Evolutionary conservation across 2,329 filamentous ascomycete species (phyloP).

Genomic region (Zymoseptoria brevis): DNA sequence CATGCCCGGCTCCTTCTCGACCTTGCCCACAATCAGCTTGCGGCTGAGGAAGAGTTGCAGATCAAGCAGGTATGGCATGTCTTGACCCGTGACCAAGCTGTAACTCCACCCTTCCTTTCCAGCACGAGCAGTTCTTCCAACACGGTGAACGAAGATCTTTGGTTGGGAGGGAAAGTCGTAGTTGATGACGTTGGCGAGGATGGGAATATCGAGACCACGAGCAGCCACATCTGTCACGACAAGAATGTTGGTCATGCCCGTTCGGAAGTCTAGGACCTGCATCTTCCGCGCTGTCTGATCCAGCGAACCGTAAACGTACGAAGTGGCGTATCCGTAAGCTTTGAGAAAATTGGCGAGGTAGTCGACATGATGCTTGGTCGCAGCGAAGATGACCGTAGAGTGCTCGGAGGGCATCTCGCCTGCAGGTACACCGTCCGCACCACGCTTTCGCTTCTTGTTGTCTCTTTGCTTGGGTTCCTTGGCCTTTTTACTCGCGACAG

Average conservation of each 20-base stretch:
- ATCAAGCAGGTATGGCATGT: constrained; percentile 87
- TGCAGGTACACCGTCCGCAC: constrained; percentile 41
- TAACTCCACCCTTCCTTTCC: constrained; percentile 92
- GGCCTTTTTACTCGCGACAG: constrained; percentile 44
- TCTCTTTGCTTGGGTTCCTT: constrained; percentile 40
- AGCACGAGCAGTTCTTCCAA: constrained; percentile 90
- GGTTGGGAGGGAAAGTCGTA: constrained; percentile 96
- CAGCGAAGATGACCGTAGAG: constrained; percentile 89
- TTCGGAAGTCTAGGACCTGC: constrained; percentile 83
- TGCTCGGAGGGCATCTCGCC: constrained; percentile 72
- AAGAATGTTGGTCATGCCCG: constrained; percentile 76
- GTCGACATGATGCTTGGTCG: constrained; percentile 96
- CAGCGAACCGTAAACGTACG: constrained; percentile 87
- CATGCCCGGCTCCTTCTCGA: constrained; percentile 51
- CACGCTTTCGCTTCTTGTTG: constrained; percentile 66
- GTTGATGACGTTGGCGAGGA: constrained; percentile 95
- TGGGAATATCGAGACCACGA: constrained; percentile 93
- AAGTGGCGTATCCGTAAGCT: constrained; percentile 76
- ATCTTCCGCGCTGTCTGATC: constrained; percentile 90
- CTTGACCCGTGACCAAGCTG: constrained; percentile 78
- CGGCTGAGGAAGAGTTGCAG: constrained; percentile 90
- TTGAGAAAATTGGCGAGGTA: constrained; percentile 78
- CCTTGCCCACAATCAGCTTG: constrained; percentile 66
- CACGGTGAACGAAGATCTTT: constrained; percentile 93
- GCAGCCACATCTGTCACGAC: constrained; percentile 96